phyloP scores from a whole-genome alignment of 192 early-diverging fungal genomes.

The Coemansia pectinata region DNA sequence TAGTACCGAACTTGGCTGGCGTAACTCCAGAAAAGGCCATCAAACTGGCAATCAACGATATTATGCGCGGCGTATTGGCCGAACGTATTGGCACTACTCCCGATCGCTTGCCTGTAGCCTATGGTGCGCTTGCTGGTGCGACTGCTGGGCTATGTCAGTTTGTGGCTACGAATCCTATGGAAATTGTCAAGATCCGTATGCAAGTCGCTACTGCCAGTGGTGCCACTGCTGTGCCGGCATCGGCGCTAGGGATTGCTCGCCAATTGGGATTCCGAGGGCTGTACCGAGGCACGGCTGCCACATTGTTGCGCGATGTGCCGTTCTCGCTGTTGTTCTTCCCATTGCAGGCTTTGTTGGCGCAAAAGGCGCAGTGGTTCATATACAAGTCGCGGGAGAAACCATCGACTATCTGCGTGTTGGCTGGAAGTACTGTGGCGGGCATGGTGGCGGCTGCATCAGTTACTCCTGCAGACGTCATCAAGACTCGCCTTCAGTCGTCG shows the following conservation, averaged over 20 bases:
- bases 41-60: constrained; percentile 56
- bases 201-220: constrained; percentile 68
- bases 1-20: constrained; percentile 85
- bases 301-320: constrained; percentile 87
- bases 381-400: constrained; percentile 67
- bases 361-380: constrained; percentile 30
- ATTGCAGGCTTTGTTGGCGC: constrained; percentile 53
- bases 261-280: constrained; percentile 86
- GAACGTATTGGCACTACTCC: constrained; percentile 32
- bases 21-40: constrained; percentile 96
- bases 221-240: constrained; percentile 14
- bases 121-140: constrained; percentile 85
- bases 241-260: constrained; percentile 65
- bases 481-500: constrained; percentile 71
- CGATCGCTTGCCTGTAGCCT: constrained; percentile 58
- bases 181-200: constrained; percentile 93
- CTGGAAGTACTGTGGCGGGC: constrained; percentile 95
- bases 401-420: constrained; percentile 74
- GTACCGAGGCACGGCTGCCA: constrained; percentile 90
- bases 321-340: constrained; percentile 90
- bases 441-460: constrained; percentile 80
- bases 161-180: constrained; percentile 89
- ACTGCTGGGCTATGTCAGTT: constrained; percentile 92
- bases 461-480: constrained; percentile 81
- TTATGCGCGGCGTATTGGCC: constrained; percentile 74